Base-by-base conservation (phyloP, 176 grass and related monocot genomes). In the Cenchrus americanus region DNA sequence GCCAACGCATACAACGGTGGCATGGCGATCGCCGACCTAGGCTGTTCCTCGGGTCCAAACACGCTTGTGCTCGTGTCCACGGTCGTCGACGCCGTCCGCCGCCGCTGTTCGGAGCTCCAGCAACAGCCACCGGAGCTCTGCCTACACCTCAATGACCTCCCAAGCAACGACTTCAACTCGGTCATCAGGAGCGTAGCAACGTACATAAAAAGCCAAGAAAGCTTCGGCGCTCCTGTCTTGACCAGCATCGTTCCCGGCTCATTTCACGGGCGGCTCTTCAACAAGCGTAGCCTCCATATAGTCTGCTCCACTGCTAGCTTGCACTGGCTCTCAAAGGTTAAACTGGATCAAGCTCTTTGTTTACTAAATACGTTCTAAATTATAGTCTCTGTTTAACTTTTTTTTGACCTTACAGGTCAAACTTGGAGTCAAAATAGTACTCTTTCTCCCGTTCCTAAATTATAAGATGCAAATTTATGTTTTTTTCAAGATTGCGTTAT, bases 291-390 rank as follows among this genome's bases (percentile, higher is more conserved):
- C 49, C 6, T 84, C 6, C 82, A 84, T 67, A 10, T 84, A 9
- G n/a, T 76, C 6, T 84, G 82, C 49, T 55, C 72, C 1, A 55
- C 47, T 10, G 23, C 7, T 14, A 84, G 82, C 22, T 51, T 84
- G 22, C 82, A 84, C 2, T 84, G 72, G 82, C 72, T 84, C 49
- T 76, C 82, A 14, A 54, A 76, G 82, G 82, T 84, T 10, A 67
- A 14, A 37, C 34, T 37, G 4, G 34, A 37, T 37, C 34, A 37
- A 37, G 34, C 34, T 37, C 34, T 37, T 3, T 37, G 34, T 37
- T 37, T 37, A 37, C 34, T 37, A 37, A 37, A 37, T 37, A 2
- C 34, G 4, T 37, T 4, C 34, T 37, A 37, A 37, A 37, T 37
- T 37, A 37, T 37, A 37, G 34, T 37, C 34, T n/a, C n/a, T 34